phyloP scores from a whole-genome alignment of 768 basidiomycete genomes.

The Tricholoma sp. region DNA sequence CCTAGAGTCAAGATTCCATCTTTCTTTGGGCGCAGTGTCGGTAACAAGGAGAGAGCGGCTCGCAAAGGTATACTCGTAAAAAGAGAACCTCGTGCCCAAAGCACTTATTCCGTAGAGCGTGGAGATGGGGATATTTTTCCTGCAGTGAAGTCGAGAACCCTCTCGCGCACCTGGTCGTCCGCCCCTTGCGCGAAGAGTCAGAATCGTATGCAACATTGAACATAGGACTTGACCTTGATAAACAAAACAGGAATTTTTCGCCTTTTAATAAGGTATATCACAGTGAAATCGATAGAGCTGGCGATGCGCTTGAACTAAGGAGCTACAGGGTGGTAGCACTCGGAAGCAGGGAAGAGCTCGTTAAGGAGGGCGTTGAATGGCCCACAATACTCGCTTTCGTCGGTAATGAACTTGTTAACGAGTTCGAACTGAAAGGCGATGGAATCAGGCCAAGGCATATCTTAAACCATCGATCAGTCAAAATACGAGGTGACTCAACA shows the following conservation, averaged over 20 bases:
- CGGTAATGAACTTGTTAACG: conserved; percentile 1
- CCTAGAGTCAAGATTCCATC: neutral
- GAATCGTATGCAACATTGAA: neutral
- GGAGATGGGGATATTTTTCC: neutral
- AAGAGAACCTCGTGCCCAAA: neutral
- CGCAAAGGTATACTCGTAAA: neutral
- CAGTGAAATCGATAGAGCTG: neutral
- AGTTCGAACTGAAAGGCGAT: neutral
- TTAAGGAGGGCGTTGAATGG: neutral
- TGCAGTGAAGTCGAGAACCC: neutral
- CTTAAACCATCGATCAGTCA: neutral
- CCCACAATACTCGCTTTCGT: neutral
- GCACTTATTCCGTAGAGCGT: neutral
- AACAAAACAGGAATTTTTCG: neutral
- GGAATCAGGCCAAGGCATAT: conserved; percentile 1
- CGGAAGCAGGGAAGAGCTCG: neutral
- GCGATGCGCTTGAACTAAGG: neutral
- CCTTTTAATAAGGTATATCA: neutral
- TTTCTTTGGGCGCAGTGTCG: neutral
- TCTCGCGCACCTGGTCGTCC: neutral
- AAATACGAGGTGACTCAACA: neutral
- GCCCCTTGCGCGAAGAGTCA: neutral
- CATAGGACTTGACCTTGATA: neutral
- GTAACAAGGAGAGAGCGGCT: neutral
- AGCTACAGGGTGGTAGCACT: neutral